phyloP scores from a whole-genome alignment of 2,329 filamentous ascomycete genomes.

The Phialophora chinensis region DNA sequence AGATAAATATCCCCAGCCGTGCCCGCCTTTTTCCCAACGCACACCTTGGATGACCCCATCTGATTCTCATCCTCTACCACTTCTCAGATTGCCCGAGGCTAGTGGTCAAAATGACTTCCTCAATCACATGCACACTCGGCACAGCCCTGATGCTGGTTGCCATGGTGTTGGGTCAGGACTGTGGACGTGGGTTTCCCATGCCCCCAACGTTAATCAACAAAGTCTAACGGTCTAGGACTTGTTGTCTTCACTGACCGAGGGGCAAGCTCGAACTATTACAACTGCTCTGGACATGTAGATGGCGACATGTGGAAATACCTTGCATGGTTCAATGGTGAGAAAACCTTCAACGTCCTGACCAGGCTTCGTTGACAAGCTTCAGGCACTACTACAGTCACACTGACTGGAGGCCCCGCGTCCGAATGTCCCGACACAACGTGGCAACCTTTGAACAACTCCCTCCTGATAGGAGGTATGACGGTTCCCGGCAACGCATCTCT shows the following conservation, averaged over 20 bases:
- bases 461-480: constrained; percentile 21
- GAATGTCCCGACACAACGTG: constrained; percentile 17
- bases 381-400: constrained; percentile 15
- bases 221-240: constrained; percentile 1
- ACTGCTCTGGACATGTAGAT: constrained; percentile 16
- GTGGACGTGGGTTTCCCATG: constrained; percentile 4
- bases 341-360: not conserved
- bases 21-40: not conserved
- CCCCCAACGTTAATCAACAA: not conserved
- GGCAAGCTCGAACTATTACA: constrained; percentile 14
- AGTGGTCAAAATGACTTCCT: not conserved
- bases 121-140: not conserved
- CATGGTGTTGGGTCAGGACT: constrained; percentile 10
- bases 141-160: not conserved
- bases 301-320: constrained; percentile 16
- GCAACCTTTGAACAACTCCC: constrained; percentile 16
- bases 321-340: constrained; percentile 21
- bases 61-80: not conserved
- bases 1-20: not conserved
- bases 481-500: constrained; percentile 18
- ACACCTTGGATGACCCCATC: not conserved
- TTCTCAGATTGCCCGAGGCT: not conserved
- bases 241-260: constrained; percentile 15
- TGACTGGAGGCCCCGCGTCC: constrained; percentile 4
- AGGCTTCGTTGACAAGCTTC: not conserved